These are phyloP conservation scores for Rhynchospora tenuis DNA, from an alignment of 176 grass and related monocot species.

Conservation along the genomic window DNA sequence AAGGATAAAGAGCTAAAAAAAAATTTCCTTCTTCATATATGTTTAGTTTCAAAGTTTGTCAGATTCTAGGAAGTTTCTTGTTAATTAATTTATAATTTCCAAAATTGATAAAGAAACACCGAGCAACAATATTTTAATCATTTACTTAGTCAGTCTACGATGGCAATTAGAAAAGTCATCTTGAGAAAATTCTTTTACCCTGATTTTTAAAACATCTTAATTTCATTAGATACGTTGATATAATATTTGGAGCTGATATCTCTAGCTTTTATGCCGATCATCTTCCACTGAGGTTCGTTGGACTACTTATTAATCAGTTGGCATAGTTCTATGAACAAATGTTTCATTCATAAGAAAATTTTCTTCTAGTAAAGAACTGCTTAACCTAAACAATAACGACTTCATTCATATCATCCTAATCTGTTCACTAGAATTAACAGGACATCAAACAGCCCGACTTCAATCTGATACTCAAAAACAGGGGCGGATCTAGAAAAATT, in stretches of 20 bases:
- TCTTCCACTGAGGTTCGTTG: neutral
- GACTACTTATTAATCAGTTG: neutral
- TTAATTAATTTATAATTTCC: neutral
- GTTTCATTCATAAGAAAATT: neutral
- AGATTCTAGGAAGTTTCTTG: neutral
- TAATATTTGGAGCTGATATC: neutral
- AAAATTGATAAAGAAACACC: neutral
- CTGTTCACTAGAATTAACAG: neutral
- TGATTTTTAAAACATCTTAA: neutral
- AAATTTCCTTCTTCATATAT: neutral
- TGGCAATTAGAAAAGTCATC: neutral
- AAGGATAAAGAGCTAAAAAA: neutral
- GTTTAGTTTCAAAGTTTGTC: neutral
- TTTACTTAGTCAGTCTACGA: neutral
- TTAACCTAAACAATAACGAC: neutral
- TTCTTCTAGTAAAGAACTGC: neutral
- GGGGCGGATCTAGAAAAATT: no score
- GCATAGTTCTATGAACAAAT: neutral
- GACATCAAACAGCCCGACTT: neutral
- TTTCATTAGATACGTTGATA: neutral
- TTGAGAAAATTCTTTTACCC: neutral
- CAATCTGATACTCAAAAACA: neutral
- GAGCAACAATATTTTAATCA: neutral
- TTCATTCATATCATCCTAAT: neutral
- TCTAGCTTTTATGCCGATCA: neutral